Conservation (phyloP, 306 rosid genomes). For the Rosa persica region DNA sequence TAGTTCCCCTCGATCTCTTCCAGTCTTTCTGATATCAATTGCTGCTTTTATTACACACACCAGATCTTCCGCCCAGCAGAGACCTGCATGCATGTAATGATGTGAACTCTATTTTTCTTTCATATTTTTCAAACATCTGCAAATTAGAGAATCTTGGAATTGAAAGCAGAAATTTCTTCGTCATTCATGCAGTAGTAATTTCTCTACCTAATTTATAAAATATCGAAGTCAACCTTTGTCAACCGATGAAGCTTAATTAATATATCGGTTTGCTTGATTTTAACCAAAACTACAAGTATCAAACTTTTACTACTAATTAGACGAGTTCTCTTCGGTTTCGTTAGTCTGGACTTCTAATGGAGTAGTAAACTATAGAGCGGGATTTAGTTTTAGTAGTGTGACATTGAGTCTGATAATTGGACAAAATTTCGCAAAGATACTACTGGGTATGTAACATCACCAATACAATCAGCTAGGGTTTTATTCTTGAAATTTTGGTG, state of each 20-base stretch:
- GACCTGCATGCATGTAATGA: constrained; percentile 1
- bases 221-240: neutral
- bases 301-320: neutral
- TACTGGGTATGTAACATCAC: neutral
- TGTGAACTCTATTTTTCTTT: neutral
- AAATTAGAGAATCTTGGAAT: neutral
- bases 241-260: neutral
- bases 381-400: neutral
- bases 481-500: neutral
- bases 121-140: neutral
- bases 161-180: neutral
- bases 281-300: neutral
- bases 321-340: no score
- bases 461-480: neutral
- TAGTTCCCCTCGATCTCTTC: neutral
- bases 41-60: constrained; percentile 24
- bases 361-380: neutral
- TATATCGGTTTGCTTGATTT: neutral
- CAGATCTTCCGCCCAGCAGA: constrained; percentile 18
- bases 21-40: constrained; percentile 5
- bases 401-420: neutral
- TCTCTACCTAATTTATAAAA: neutral
- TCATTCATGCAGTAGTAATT: neutral
- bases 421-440: neutral
- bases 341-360: no score